phyloP scores from a whole-genome alignment of 2,329 filamentous ascomycete species.

The Cladosporium oxysporum region DNA sequence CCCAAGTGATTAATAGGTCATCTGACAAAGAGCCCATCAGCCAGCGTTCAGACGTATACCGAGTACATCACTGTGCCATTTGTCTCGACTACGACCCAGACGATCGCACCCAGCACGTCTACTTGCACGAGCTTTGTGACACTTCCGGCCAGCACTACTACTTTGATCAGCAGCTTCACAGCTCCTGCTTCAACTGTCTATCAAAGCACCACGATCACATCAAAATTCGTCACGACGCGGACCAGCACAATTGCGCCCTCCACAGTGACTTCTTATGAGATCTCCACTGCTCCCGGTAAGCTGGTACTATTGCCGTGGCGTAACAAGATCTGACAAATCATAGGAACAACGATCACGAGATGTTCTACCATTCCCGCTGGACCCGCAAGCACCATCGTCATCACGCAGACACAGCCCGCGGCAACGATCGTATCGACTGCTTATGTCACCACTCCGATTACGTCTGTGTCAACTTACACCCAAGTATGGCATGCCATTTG shows the following conservation, averaged over 20 bases:
- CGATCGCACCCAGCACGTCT: background rate
- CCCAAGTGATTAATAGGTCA: background rate
- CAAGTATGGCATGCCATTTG: background rate
- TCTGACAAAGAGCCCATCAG: background rate
- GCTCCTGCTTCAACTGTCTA: slow-evolving; percentile 4
- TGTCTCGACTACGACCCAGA: background rate
- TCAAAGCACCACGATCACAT: background rate
- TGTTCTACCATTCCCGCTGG: slow-evolving; percentile 4
- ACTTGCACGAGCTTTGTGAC: background rate
- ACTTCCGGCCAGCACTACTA: slow-evolving; percentile 4
- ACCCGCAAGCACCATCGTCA: background rate
- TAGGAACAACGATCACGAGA: slow-evolving; percentile 7
- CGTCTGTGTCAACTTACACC: slow-evolving; percentile 13
- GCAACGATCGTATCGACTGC: background rate
- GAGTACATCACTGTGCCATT: slow-evolving; percentile 11
- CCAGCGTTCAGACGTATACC: slow-evolving; percentile 5
- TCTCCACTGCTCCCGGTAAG: slow-evolving; percentile 12
- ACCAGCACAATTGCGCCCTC: slow-evolving; percentile 12
- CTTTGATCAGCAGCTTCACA: background rate
- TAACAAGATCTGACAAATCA: background rate
- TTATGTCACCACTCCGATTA: background rate
- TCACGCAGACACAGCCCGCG: background rate
- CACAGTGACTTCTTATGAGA: background rate
- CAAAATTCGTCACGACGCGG: slow-evolving; percentile 1
- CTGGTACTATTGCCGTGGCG: background rate